A percentile compares a stretch with the other conserved stretches of the same genome.
phyloP scores from a whole-genome alignment of 2,329 filamentous ascomycete genomes.

The Trichoderma simmonsii region DNA sequence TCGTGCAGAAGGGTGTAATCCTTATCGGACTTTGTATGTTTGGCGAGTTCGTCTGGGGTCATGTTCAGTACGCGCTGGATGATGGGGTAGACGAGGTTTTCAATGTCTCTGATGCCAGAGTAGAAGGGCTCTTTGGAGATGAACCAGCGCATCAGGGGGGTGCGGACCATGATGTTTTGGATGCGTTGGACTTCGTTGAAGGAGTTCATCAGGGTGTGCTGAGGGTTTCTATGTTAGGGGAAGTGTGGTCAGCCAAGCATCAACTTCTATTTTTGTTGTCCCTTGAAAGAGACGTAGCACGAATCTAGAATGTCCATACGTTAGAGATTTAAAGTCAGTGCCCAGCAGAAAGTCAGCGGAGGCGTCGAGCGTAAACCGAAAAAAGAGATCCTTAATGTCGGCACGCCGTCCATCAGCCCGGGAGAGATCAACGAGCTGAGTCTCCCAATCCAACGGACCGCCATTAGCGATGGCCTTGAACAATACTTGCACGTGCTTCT shows the following conservation, averaged over 20 bases:
- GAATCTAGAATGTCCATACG: conserved; percentile 32
- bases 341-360: conserved; percentile 86
- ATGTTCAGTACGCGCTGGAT: conserved; percentile 72
- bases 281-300: neutral
- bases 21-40: conserved; percentile 67
- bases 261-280: neutral
- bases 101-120: conserved; percentile 62
- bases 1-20: conserved; percentile 85
- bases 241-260: neutral
- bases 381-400: conserved; percentile 75
- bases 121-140: conserved; percentile 66
- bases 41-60: conserved; percentile 65
- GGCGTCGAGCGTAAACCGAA: conserved; percentile 80
- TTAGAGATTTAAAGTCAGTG: conserved; percentile 63
- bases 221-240: conserved; percentile 45
- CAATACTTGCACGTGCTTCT: conserved; percentile 72
- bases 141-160: conserved; percentile 60
- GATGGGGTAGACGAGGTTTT: conserved; percentile 72
- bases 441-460: conserved; percentile 54
- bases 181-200: conserved; percentile 76
- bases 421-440: conserved; percentile 62
- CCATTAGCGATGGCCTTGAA: conserved; percentile 63
- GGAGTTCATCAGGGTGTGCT: conserved; percentile 70
- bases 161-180: conserved; percentile 64
- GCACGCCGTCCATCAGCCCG: conserved; percentile 59